phyloP scores from a whole-genome alignment of 345 rosid species.

The Xanthoceras sorbifolium region DNA sequence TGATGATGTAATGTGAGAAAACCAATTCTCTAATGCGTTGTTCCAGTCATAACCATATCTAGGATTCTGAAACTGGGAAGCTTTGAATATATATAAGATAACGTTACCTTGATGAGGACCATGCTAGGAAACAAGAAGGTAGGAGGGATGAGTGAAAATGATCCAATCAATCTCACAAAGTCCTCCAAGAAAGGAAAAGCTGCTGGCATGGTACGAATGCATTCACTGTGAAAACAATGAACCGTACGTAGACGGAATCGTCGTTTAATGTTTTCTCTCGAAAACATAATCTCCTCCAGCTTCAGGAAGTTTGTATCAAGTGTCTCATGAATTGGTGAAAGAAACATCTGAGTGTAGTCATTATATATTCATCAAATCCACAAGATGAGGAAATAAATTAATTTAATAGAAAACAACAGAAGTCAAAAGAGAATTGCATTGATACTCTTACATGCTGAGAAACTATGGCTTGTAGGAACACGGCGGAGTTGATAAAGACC shows the following conservation, averaged over 20 bases:
- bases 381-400: too few species aligned
- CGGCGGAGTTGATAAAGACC: too few species aligned
- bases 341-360: constrained; percentile 37
- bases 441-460: too few species aligned
- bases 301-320: constrained; percentile 34
- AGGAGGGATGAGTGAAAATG: constrained; percentile 34
- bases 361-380: too few species aligned
- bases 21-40: too few species aligned
- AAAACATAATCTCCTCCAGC: constrained; percentile 25
- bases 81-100: too few species aligned
- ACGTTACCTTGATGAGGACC: constrained; percentile 33
- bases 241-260: constrained; percentile 25
- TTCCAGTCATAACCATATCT: too few species aligned
- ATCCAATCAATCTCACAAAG: constrained; percentile 36
- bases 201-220: constrained; percentile 35
- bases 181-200: constrained; percentile 47
- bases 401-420: too few species aligned
- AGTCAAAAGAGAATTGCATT: too few species aligned
- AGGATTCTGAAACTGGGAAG: too few species aligned
- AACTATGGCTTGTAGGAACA: too few species aligned
- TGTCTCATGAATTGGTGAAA: constrained; percentile 36
- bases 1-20: too few species aligned
- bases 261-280: constrained; percentile 21
- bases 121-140: constrained; percentile 37
- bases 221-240: constrained; percentile 15